Conservation (phyloP, 257 asterid genomes). For the Solanum verrucosum region DNA sequence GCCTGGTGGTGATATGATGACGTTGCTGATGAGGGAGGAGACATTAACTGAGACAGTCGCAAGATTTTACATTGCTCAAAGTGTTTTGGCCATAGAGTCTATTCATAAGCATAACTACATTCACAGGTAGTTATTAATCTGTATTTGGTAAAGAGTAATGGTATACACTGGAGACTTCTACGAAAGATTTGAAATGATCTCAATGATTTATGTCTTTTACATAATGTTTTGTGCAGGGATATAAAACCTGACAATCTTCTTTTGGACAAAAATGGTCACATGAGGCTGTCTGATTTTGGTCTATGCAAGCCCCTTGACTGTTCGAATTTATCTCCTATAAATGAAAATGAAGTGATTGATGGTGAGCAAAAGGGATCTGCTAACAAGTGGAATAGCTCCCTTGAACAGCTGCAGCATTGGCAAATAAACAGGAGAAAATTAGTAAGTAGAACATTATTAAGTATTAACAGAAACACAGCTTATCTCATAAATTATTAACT, state of each 20-base stretch:
- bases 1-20: constrained; percentile 94
- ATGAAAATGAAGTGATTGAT: constrained; percentile 59
- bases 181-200: not conserved
- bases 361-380: constrained; percentile 52
- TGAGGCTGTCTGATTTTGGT: constrained; percentile 73
- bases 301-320: constrained; percentile 71
- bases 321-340: constrained; percentile 57
- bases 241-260: constrained; percentile 79
- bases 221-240: constrained; percentile 35
- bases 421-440: constrained; percentile 76
- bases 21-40: constrained; percentile 83
- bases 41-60: constrained; percentile 77
- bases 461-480: not conserved
- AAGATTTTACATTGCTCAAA: constrained; percentile 68
- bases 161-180: not conserved
- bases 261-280: constrained; percentile 59
- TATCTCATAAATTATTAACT: not conserved
- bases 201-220: not conserved
- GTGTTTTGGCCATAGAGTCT: constrained; percentile 81
- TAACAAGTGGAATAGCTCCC: constrained; percentile 72
- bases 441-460: constrained; percentile 29
- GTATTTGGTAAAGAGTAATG: not conserved
- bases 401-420: constrained; percentile 89
- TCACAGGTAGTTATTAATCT: constrained; percentile 32
- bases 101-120: constrained; percentile 69